Evolutionary conservation across 2,329 filamentous ascomycete genomes (phyloP).

Genomic region (Pseudogymnoascus sp.): DNA sequence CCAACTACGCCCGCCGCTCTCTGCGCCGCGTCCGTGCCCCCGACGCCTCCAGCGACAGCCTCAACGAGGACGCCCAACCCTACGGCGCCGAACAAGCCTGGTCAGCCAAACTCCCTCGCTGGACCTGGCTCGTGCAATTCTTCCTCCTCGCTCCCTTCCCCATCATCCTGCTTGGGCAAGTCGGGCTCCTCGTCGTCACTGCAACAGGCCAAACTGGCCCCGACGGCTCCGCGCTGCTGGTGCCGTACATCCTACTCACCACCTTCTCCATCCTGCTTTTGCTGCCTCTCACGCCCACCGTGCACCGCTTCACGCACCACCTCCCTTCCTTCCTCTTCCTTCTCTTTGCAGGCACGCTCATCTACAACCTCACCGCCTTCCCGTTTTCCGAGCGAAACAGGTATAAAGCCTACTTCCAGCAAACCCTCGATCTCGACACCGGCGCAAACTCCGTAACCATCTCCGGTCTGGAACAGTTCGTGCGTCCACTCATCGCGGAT

Average conservation of each 20-base stretch:
- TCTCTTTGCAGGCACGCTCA: constrained; percentile 64
- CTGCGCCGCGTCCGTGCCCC: neutral
- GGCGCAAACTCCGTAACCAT: constrained; percentile 63
- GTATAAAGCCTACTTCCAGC: constrained; percentile 81
- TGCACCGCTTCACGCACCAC: constrained; percentile 79
- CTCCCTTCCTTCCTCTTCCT: constrained; percentile 68
- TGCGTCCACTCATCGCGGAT: constrained; percentile 56
- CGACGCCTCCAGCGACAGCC: constrained; percentile 19
- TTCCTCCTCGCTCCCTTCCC: constrained; percentile 70
- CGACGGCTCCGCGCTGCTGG: constrained; percentile 67
- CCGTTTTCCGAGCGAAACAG: constrained; percentile 75
- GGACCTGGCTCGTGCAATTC: constrained; percentile 84
- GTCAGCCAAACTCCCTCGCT: constrained; percentile 70
- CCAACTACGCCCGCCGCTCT: constrained; percentile 39
- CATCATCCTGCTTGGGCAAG: constrained; percentile 68
- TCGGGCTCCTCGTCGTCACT: constrained; percentile 63
- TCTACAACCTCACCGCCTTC: constrained; percentile 82
- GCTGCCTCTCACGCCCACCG: constrained; percentile 70
- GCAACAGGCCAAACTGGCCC: constrained; percentile 72
- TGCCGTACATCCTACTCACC: constrained; percentile 64
- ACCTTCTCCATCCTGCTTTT: constrained; percentile 63
- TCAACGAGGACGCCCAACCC: constrained; percentile 26
- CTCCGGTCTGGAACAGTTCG: constrained; percentile 58
- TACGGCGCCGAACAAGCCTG: constrained; percentile 75
- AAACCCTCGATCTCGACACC: constrained; percentile 68